Evolutionary conservation across 2,329 filamentous ascomycete species (phyloP).

Genomic region (Fusarium neocosmosporiellum): DNA sequence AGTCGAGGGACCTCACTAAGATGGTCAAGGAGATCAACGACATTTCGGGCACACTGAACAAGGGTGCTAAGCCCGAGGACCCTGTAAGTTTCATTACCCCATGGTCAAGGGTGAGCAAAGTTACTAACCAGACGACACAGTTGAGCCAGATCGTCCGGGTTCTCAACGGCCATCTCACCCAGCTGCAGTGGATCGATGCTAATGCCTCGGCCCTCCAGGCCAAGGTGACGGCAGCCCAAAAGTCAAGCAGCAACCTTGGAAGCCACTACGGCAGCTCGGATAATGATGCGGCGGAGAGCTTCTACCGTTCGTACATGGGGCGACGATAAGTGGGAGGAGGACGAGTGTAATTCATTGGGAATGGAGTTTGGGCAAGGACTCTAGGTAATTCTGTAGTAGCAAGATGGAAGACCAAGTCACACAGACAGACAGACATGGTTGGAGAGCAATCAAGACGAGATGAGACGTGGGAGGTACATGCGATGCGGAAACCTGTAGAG

Average conservation of each 20-base stretch:
- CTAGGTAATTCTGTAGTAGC: slow-evolving; percentile 22
- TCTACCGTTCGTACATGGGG: slow-evolving; percentile 89
- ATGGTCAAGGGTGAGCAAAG: slow-evolving; percentile 13
- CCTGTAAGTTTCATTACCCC: slow-evolving; percentile 69
- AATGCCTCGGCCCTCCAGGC: slow-evolving; percentile 83
- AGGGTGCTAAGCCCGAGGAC: slow-evolving; percentile 88
- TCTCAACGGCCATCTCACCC: slow-evolving; percentile 90
- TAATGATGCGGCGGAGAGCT: slow-evolving; percentile 83
- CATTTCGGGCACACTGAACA: slow-evolving; percentile 88
- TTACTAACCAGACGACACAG: slow-evolving; percentile 58
- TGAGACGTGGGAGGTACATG: slow-evolving; percentile 14
- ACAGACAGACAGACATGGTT: slow-evolving; percentile 6
- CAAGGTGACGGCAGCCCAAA: slow-evolving; percentile 86
- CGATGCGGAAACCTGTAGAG: slow-evolving; percentile 21
- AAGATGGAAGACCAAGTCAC: slow-evolving; percentile 26
- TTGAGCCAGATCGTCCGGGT: slow-evolving; percentile 95
- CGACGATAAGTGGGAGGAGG: slow-evolving; percentile 62
- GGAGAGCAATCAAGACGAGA: slow-evolving; percentile 7
- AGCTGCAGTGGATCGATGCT: slow-evolving; percentile 92
- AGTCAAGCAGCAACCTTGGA: slow-evolving; percentile 74
- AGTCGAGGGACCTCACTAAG: slow-evolving; percentile 90
- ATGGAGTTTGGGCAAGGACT: slow-evolving; percentile 42
- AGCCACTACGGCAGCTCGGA: slow-evolving; percentile 69
- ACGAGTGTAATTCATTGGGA: slow-evolving; percentile 29
- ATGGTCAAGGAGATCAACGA: slow-evolving; percentile 99